phyloP scores from a whole-genome alignment of 208 protist species.

The Trypanosoma grayi region DNA sequence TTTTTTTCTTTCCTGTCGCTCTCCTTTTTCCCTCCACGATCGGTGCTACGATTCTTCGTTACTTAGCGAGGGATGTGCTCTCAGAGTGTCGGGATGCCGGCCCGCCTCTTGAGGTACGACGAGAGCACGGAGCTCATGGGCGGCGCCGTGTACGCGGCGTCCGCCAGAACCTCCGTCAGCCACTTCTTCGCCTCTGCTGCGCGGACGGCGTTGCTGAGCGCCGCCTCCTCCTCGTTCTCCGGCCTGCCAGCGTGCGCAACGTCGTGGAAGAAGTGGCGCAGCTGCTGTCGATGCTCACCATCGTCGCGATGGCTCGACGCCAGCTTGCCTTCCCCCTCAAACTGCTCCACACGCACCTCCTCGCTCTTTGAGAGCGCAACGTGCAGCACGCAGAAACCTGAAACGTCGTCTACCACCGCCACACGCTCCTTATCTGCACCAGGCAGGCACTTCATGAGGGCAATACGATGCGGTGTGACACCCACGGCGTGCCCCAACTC shows the following conservation, averaged over 20 bases:
- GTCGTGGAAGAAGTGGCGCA: constrained; percentile 51
- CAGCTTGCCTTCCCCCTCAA: constrained; percentile 8
- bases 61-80: no score
- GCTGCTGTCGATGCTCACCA: constrained; percentile 4
- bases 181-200: constrained; percentile 34
- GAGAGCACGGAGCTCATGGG: constrained; percentile 73
- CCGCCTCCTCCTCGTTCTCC: constrained; percentile 1
- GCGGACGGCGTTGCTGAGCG: constrained; percentile 10
- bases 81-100: constrained; percentile 13
- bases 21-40: background rate
- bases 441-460: constrained; percentile 38
- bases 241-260: constrained; percentile 16
- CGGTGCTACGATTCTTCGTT: no score
- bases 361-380: constrained; percentile 11
- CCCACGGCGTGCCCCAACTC: constrained; percentile 18
- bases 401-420: constrained; percentile 54
- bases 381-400: constrained; percentile 57
- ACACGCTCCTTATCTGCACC: constrained; percentile 32
- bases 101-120: constrained; percentile 51
- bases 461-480: constrained; percentile 20
- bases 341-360: constrained; percentile 21
- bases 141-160: constrained; percentile 72
- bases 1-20: background rate
- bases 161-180: constrained; percentile 59
- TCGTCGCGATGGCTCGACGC: background rate